Percentiles rank a stretch among this genome's conserved stretches.
Conservation (phyloP, 2,329 filamentous ascomycete genomes). For the Beauveria varroae region DNA sequence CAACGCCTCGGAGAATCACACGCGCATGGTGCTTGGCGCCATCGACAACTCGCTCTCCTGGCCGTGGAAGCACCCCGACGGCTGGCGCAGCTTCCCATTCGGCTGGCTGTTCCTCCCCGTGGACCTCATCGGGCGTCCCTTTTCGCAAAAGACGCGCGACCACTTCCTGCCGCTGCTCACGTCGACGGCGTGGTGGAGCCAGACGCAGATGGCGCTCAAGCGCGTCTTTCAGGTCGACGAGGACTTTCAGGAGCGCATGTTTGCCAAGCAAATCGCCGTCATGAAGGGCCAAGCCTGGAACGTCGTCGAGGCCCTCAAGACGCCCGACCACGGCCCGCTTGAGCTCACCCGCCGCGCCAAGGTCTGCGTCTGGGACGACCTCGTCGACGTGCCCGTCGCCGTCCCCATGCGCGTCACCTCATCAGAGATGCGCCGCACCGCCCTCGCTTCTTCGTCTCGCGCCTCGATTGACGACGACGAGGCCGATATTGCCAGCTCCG, state of each 20-base stretch:
- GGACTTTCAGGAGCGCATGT: slow-evolving; percentile 98
- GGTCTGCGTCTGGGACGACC: slow-evolving; percentile 96
- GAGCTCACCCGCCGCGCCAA: slow-evolving; percentile 85
- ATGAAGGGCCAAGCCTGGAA: slow-evolving; percentile 99
- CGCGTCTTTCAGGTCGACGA: slow-evolving; percentile 84
- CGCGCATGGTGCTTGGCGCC: slow-evolving; percentile 72
- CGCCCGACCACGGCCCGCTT: slow-evolving; percentile 81
- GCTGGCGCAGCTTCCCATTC: slow-evolving; percentile 89
- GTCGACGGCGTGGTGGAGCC: slow-evolving; percentile 93
- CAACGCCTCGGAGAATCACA: slow-evolving; percentile 36
- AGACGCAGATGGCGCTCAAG: slow-evolving; percentile 81
- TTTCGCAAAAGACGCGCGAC: slow-evolving; percentile 85
- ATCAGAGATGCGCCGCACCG: slow-evolving; percentile 68
- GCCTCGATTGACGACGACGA: slow-evolving; percentile 69
- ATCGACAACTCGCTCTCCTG: slow-evolving; percentile 98
- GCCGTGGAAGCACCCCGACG: slow-evolving; percentile 98
- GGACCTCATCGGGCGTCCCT: slow-evolving; percentile 90
- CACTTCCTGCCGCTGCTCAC: slow-evolving; percentile 96
- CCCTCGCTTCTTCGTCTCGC: slow-evolving; percentile 31
- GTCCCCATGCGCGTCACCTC: slow-evolving; percentile 82
- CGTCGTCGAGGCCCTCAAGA: slow-evolving; percentile 94
- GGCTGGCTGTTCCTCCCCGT: slow-evolving; percentile 98
- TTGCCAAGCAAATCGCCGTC: slow-evolving; percentile 93
- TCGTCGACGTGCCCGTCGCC: slow-evolving; percentile 91
- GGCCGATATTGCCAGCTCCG: slow-evolving; percentile 68